Percentiles rank a stretch among this genome's conserved stretches.
Conservation (phyloP, 495 filamentous ascomycete species). For the Aspergillus carlsbadensis region DNA sequence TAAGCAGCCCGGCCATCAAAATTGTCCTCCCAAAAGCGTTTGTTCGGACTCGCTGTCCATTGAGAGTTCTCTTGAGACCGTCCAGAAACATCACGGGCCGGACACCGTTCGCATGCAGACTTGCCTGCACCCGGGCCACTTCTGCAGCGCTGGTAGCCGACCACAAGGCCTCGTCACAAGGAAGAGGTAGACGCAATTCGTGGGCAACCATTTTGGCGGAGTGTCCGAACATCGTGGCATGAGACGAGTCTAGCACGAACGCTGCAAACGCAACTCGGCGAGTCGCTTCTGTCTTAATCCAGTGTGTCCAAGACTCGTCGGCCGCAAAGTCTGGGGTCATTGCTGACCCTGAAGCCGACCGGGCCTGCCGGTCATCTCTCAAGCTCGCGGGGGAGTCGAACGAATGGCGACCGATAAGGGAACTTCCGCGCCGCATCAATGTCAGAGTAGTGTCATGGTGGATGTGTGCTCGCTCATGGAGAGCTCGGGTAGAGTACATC, state of each 20-base stretch:
- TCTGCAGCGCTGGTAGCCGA: slow-evolving; percentile 86
- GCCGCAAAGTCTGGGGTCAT: slow-evolving; percentile 63
- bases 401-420: slow-evolving; percentile 85
- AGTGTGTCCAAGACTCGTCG: slow-evolving; percentile 94
- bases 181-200: slow-evolving; percentile 88
- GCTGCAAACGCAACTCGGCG: slow-evolving; percentile 89
- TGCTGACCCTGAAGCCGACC: slow-evolving; percentile 51
- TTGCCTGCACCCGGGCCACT: slow-evolving; percentile 82
- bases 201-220: slow-evolving; percentile 96
- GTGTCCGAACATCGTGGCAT: slow-evolving; percentile 98
- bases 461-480: slow-evolving; percentile 95
- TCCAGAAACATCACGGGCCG: slow-evolving; percentile 89
- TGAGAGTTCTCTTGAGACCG: slow-evolving; percentile 85
- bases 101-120: slow-evolving; percentile 76
- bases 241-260: slow-evolving; percentile 92
- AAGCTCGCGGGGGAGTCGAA: slow-evolving; percentile 84
- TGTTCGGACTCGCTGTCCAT: slow-evolving; percentile 81
- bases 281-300: slow-evolving; percentile 94
- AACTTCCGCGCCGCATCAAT: slow-evolving; percentile 89
- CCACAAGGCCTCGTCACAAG: slow-evolving; percentile 94
- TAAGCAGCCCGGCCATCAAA: slow-evolving; percentile 90
- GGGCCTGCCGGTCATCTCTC: slow-evolving; percentile 60
- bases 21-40: slow-evolving; percentile 95
- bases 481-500: slow-evolving; percentile 84
- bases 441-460: slow-evolving; percentile 96